phyloP scores from a whole-genome alignment of 2,329 filamentous ascomycete species.

The Fragosphaeria purpurea region DNA sequence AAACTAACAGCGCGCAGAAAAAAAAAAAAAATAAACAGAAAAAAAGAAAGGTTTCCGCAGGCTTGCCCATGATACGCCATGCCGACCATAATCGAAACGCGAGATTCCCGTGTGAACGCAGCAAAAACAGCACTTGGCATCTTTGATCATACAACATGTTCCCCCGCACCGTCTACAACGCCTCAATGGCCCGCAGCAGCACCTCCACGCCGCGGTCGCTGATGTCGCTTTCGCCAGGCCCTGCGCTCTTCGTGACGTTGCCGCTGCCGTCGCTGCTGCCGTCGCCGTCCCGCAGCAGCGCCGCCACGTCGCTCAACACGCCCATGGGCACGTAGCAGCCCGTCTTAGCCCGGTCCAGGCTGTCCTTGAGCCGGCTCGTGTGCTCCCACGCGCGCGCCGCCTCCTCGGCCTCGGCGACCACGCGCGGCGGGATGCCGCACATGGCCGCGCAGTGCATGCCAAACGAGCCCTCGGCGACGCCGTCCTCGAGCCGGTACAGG shows the following conservation, averaged over 20 bases:
- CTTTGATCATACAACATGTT: too few species aligned
- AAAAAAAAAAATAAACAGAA: not conserved
- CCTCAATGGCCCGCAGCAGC: conserved; percentile 49
- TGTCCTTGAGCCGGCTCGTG: conserved; percentile 81
- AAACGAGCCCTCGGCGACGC: conserved; percentile 91
- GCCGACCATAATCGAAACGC: too few species aligned
- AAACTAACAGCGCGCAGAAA: not conserved
- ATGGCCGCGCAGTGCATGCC: conserved; percentile 99
- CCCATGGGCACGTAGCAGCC: conserved; percentile 78
- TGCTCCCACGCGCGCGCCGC: conserved; percentile 93
- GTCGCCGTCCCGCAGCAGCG: conserved; percentile 52
- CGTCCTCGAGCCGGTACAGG: conserved; percentile 85
- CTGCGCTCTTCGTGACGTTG: too few species aligned
- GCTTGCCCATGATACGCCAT: not conserved
- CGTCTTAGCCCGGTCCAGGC: conserved; percentile 67
- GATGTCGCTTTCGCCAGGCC: conserved; percentile 28
- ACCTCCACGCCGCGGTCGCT: conserved; percentile 46
- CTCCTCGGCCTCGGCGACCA: conserved; percentile 79
- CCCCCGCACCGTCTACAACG: conserved; percentile 29
- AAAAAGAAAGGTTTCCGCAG: not conserved
- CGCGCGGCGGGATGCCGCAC: conserved; percentile 79
- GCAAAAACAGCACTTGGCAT: not conserved
- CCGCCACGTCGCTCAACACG: conserved; percentile 76
- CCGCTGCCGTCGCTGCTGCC: conserved; percentile 16
- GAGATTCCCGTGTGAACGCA: not conserved